Evolutionary conservation across 345 rosid species (phyloP), one percentile per base, ranked within the genome.

Genomic region (Salix arbutifolia): DNA sequence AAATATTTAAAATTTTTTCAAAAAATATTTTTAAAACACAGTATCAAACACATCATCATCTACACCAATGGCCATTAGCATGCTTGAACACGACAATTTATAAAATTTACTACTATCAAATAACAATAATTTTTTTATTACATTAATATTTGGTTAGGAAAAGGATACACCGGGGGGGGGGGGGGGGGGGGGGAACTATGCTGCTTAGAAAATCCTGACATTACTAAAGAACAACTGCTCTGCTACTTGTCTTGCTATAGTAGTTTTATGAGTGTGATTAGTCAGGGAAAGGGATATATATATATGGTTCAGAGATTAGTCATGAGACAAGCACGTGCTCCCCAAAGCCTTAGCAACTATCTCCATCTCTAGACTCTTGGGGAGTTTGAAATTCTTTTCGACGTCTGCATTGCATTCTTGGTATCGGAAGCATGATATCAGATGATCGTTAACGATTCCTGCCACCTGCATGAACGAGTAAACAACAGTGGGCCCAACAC

Each of bases 391-490:
- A 56, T 79, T 81, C 74, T 70, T 82, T 70, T 75, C 74, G 71
- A 58, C 40, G 65, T 74, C 75, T 9, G 69, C 82, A 75, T 67
- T 77, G 79, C 92, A 89, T 71, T 89, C 91, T 35, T 84, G 89
- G 86, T 84, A 90, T 85, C 97, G 87, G 86, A 86, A 91, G 83
- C 98, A 94, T 42, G 85, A 65, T 71, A 83, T 48, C 62, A 92
- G 92, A 84, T 94, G 99, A 76, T 94, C 97, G 21, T 92, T 92
- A 38, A 89, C 92, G 48, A 92, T 86, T 9, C 97, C 97, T 21
- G 90, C 82, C 28, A 80, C 96, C 79, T 95, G 97, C 94, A 92
- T 87, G 92, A 92, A 95, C 0, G 97, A 92, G 69, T 95, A 92
- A 14, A 95, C 73, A 33, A 90, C 89, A 1, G 94, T 89, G 1